Base-by-base conservation (phyloP, 2,329 filamentous ascomycete genomes). In the Fusarium sp. region DNA sequence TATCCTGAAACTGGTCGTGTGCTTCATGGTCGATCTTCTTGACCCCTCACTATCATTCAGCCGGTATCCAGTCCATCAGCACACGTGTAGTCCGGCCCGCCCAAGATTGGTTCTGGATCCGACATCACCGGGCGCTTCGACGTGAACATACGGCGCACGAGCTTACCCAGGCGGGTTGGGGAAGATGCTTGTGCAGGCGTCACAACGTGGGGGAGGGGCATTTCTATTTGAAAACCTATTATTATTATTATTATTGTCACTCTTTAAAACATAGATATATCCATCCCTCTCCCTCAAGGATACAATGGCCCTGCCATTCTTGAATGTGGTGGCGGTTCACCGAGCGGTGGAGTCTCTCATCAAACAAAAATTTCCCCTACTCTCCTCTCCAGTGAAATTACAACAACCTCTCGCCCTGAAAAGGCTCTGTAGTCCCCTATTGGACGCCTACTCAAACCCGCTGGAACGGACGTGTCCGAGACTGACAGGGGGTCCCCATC, bases 1-100 rank as follows among this genome's bases (percentile, higher is more conserved):
- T 50, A 24, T 63, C 57, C 13, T 43, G 54, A 60, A 58, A 58
- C 45, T 65, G 62, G 69, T 75, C 73, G 73, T 70, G 73, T 73
- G 70, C 59, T 54, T 27, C 52, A 57, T 59, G 22, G 57, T 67
- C n/a, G 27, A 27, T 43, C 56, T 29, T 31, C 62, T 33, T 65
- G 52, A 54, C 43, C 45, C 67, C 37, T 57, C 54, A 24, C 54
- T 45, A 37, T 37, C 48, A 58, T 56, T 41, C 71, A 64, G 35
- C 68, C 45, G 63, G 67, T 73, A 62, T 68, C 48, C 48, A 52
- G 65, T 65, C 64, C 67, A 57, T 67, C 39, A 33, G 59, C 68
- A 78, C 76, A 78, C 77, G 77, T 78, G 77, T 78, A 79, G 68
- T 43, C 67, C 70, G 59, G 52, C 57, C 63, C 52, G 56, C 72